Percentiles rank a stretch among this genome's conserved stretches.
phyloP scores from a whole-genome alignment of 192 early-diverging fungal genomes.

The Gaertneriomyces sp. region DNA sequence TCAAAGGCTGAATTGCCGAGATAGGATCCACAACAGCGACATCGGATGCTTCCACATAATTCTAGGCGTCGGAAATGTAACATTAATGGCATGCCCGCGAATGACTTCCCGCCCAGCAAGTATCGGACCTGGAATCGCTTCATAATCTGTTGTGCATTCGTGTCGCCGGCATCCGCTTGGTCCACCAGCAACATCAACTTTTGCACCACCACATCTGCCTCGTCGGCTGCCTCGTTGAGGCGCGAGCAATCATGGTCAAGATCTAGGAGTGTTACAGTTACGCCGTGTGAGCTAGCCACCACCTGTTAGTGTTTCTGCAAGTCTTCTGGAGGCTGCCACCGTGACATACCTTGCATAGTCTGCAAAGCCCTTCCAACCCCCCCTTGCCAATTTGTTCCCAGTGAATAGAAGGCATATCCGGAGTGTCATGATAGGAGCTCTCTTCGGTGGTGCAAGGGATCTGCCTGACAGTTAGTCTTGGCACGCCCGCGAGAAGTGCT shows the following conservation, averaged over 20 bases:
- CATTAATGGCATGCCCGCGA: no score
- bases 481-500: no score
- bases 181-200: not conserved
- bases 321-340: not conserved
- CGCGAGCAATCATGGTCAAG: not conserved
- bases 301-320: not conserved
- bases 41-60: no score
- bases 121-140: no score
- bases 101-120: no score
- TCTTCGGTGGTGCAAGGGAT: not conserved
- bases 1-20: no score
- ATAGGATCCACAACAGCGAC: no score
- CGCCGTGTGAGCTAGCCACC: not conserved
- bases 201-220: conserved; percentile 3
- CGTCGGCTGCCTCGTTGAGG: not conserved
- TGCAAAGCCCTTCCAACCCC: conserved; percentile 4
- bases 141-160: no score
- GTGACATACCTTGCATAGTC: conserved; percentile 6
- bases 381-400: not conserved
- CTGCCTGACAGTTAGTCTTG: no score
- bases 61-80: no score
- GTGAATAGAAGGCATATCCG: not conserved
- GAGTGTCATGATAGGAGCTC: not conserved
- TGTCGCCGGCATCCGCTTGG: no score
- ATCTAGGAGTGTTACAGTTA: not conserved